These are phyloP conservation scores for Fusarium subglutinans DNA, from an alignment of 2,329 filamentous ascomycete genomes.

Conservation along the genomic window DNA sequence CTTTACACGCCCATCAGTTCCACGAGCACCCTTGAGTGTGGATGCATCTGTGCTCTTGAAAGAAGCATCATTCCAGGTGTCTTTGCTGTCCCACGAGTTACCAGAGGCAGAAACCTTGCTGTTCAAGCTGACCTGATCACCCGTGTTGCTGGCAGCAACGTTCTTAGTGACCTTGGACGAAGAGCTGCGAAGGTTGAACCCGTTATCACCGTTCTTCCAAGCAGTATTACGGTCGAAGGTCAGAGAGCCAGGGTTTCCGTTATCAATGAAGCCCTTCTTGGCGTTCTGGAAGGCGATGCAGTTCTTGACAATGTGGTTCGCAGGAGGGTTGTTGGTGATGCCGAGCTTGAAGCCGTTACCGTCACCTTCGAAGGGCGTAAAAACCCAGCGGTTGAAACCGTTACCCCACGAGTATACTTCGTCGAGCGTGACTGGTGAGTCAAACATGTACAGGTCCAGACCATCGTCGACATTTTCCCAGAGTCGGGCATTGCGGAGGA, in stretches of 20 bases:
- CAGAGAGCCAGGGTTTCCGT: conserved; percentile 54
- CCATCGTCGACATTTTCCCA: conserved; percentile 63
- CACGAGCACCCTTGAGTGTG: conserved; percentile 50
- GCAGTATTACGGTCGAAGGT: conserved; percentile 55
- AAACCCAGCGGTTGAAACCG: conserved; percentile 56
- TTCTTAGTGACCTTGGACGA: conserved; percentile 50
- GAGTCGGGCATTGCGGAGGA: conserved; percentile 55
- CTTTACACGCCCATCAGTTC: conserved; percentile 51
- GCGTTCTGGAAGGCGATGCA: conserved; percentile 56
- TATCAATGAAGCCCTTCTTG: conserved; percentile 58
- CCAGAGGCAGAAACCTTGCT: conserved; percentile 42
- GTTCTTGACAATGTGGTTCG: conserved; percentile 56
- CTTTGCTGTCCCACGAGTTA: conserved; percentile 55
- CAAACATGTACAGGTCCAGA: conserved; percentile 48
- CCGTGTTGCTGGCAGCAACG: conserved; percentile 46
- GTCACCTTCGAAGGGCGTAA: conserved; percentile 54
- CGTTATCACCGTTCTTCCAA: conserved; percentile 53
- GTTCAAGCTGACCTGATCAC: conserved; percentile 16
- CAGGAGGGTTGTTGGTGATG: conserved; percentile 48
- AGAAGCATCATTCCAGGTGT: conserved; percentile 49
- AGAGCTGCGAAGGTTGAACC: conserved; percentile 35
- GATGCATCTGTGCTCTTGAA: conserved; percentile 51
- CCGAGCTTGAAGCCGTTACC: conserved; percentile 61
- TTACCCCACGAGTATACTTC: conserved; percentile 58
- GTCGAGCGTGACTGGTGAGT: conserved; percentile 53